Conservation (phyloP, 306 rosid genomes). For the Herpetospermum pedunculosum region DNA sequence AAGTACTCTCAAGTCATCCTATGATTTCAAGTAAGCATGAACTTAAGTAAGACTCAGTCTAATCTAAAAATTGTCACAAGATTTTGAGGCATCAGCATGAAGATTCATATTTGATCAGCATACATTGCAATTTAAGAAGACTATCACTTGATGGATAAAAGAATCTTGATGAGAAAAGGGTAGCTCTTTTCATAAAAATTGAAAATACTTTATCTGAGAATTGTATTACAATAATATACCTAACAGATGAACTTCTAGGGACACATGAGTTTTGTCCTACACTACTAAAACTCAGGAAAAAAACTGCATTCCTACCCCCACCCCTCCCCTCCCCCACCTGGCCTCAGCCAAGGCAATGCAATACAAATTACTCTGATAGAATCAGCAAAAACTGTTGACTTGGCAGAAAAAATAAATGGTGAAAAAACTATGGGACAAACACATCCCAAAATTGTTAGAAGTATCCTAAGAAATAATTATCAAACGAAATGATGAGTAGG, state of each 20-base stretch:
- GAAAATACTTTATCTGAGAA: background rate
- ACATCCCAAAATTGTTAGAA: conserved; percentile 18
- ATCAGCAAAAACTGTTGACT: conserved; percentile 20
- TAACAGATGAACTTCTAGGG: background rate
- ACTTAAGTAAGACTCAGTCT: no score
- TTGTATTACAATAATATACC: background rate
- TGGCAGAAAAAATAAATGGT: conserved; percentile 11
- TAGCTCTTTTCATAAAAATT: background rate
- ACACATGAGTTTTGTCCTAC: background rate
- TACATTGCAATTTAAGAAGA: background rate
- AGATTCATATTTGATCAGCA: background rate
- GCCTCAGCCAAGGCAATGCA: background rate
- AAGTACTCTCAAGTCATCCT: background rate
- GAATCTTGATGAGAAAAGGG: background rate
- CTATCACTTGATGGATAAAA: background rate
- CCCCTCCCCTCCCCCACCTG: background rate
- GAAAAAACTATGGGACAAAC: conserved; percentile 24
- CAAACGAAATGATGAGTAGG: conserved; percentile 69
- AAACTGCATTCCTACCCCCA: background rate
- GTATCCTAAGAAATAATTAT: conserved; percentile 21
- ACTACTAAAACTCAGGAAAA: background rate
- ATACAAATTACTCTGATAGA: background rate
- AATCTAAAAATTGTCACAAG: background rate
- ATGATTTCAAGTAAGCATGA: no score
- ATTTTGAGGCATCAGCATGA: background rate